Evolutionary conservation across 352 stramenopile species (phyloP).

Genomic region (Phytophthora macrochlamydospora): DNA sequence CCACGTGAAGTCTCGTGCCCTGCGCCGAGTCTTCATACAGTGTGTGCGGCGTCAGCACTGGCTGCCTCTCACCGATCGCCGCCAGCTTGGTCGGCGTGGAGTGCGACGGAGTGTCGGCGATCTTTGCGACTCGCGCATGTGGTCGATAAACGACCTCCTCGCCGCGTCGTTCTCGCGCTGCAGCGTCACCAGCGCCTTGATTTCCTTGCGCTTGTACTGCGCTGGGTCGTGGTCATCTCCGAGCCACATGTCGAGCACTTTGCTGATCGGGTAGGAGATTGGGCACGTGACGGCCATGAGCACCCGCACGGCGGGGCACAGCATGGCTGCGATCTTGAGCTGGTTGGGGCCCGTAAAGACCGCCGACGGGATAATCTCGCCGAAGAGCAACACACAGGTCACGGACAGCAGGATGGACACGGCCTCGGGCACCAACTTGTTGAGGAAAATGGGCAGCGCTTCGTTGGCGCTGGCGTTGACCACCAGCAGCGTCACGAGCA

Average conservation of each 20-base stretch:
- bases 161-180: slow-evolving; percentile 60
- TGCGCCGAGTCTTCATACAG: slow-evolving; percentile 51
- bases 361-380: slow-evolving; percentile 96
- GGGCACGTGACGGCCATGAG: slow-evolving; percentile 90
- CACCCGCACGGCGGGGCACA: slow-evolving; percentile 86
- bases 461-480: slow-evolving; percentile 95
- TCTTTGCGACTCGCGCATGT: slow-evolving; percentile 40
- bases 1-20: slow-evolving; percentile 64
- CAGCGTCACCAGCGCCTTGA: slow-evolving; percentile 88
- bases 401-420: slow-evolving; percentile 96
- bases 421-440: slow-evolving; percentile 83
- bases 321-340: slow-evolving; percentile 82
- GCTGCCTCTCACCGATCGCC: slow-evolving; percentile 36
- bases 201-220: slow-evolving; percentile 90
- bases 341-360: slow-evolving; percentile 96
- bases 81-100: slow-evolving; percentile 32
- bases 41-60: slow-evolving; percentile 38
- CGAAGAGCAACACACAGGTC: slow-evolving; percentile 95
- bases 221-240: slow-evolving; percentile 76
- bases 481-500: slow-evolving; percentile 95
- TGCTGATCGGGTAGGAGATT: slow-evolving; percentile 91
- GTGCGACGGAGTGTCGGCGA: slow-evolving; percentile 18
- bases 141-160: slow-evolving; percentile 38
- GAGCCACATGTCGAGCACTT: slow-evolving; percentile 90
- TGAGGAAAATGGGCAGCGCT: slow-evolving; percentile 93